Evolutionary conservation across 2,329 filamentous ascomycete species (phyloP), one percentile per base, ranked within the genome.

Genomic region (Aspergillus sp.): DNA sequence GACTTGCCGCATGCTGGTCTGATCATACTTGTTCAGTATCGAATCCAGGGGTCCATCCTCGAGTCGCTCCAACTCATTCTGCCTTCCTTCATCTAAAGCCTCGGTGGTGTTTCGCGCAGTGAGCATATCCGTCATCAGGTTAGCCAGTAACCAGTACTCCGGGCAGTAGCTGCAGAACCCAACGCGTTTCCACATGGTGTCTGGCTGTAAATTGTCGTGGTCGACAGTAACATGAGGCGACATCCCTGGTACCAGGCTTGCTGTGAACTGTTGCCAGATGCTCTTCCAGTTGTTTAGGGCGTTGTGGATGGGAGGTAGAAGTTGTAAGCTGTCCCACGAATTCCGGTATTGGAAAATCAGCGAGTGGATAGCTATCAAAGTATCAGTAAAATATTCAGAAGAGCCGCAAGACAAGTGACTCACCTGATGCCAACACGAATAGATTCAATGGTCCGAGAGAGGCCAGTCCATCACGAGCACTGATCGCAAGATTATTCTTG

Each of bases 1-100:
- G 11, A 78, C 71, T 58, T 79, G 76, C 6, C 72, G 70, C 76
- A 78, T 77, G 59, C 76, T 78, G 0, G 76, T 78, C 58, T 79
- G 74, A 59, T 78, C 76, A 62, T 77, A 78, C 61, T 76, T 69
- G 41, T 70, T 67, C 31, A 77, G 60, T 19, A 77, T 74, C 7
- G 73, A 71, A 53, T 75, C 71, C 25, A 65, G 23, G 0, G 63
- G 59, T 23, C 53, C 53, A 34, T 55, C 41, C 4, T 55, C 53
- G 8, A 47, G n/a, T 25, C 53, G 41, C 13, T 48, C 53, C 8
- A 55, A 17, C 1, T 66, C 60, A 38, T 46, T 57, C 11, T 66
- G 56, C 7, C 59, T 59, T 7, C 28, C 45, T 22, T 48, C 43
- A 30, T 4, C 61, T 75, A 7, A 1, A 15, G 0, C 15, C 8